Conservation (phyloP, 495 filamentous ascomycete species). For the Clavariopsis aquatica region DNA sequence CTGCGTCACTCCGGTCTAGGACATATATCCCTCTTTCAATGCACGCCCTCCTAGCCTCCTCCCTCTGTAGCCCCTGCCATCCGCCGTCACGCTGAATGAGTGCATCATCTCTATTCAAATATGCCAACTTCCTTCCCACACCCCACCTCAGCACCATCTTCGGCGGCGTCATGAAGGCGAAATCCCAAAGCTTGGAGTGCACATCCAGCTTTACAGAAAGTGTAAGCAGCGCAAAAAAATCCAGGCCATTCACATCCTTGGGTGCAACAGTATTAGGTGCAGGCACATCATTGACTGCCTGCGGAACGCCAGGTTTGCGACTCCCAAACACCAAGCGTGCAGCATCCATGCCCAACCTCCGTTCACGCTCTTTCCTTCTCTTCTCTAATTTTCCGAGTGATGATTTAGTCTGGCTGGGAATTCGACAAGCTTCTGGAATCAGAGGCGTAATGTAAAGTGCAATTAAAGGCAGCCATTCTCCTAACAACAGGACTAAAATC, state of each 20-base stretch:
- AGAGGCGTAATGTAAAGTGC: slow-evolving; percentile 62
- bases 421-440: slow-evolving; percentile 77
- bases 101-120: slow-evolving; percentile 61
- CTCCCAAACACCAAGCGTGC: slow-evolving; percentile 3
- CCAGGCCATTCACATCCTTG: slow-evolving; percentile 10
- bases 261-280: background rate
- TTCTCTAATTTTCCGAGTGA: slow-evolving; percentile 55
- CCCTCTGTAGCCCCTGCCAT: slow-evolving; percentile 51
- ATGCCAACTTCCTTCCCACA: slow-evolving; percentile 51
- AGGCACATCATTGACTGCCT: background rate
- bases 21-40: slow-evolving; percentile 54
- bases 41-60: slow-evolving; percentile 60
- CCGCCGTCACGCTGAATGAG: slow-evolving; percentile 57
- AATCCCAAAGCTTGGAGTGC: slow-evolving; percentile 53
- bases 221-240: slow-evolving; percentile 13
- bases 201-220: slow-evolving; percentile 46
- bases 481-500: slow-evolving; percentile 70
- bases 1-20: slow-evolving; percentile 38
- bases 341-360: slow-evolving; percentile 15
- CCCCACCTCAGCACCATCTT: slow-evolving; percentile 46
- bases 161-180: slow-evolving; percentile 46
- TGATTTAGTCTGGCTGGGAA: slow-evolving; percentile 69
- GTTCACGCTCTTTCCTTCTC: slow-evolving; percentile 40
- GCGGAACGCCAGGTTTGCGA: background rate
- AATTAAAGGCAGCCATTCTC: slow-evolving; percentile 80